Conservation (phyloP, 106 monocot genomes). For the Platanthera zijinensis region DNA sequence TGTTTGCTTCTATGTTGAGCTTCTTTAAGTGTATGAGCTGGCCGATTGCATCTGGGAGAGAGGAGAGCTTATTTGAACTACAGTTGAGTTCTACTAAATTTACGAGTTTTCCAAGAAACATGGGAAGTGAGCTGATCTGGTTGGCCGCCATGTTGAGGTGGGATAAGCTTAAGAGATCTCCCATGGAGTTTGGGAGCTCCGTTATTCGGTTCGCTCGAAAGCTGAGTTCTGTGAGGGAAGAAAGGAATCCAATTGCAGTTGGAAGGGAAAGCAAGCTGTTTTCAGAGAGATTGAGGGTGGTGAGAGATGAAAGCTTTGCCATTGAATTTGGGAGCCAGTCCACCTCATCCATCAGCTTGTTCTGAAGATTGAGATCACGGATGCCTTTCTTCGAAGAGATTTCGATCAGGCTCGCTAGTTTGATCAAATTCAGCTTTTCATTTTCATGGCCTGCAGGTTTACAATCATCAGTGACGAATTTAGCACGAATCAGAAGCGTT, state of each 20-base stretch:
- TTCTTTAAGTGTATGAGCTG: constrained; percentile 17
- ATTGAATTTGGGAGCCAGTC: constrained; percentile 35
- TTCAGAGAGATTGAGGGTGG: constrained; percentile 17
- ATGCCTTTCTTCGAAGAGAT: constrained; percentile 14
- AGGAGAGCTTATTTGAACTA: constrained; percentile 16
- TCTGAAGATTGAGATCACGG: constrained; percentile 16
- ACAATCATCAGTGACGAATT: background rate
- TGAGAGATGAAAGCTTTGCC: constrained; percentile 9
- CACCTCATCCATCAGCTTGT: constrained; percentile 28
- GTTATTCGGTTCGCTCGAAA: constrained; percentile 14
- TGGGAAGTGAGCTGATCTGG: constrained; percentile 13
- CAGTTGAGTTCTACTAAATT: constrained; percentile 19
- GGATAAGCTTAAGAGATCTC: constrained; percentile 12
- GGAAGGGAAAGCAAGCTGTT: constrained; percentile 25
- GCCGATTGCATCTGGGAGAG: constrained; percentile 14
- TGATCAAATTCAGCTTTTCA: constrained; percentile 21
- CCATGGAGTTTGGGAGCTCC: constrained; percentile 22
- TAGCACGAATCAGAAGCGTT: background rate
- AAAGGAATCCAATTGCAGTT: constrained; percentile 14
- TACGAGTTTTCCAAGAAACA: constrained; percentile 14
- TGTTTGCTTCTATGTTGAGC: constrained; percentile 22
- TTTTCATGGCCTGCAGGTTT: constrained; percentile 4
- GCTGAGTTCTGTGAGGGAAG: constrained; percentile 16
- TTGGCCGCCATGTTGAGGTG: constrained; percentile 18
- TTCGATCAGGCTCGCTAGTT: constrained; percentile 21